phyloP scores from a whole-genome alignment of 1,139 yeast species.

The Blastobotrys apis region DNA sequence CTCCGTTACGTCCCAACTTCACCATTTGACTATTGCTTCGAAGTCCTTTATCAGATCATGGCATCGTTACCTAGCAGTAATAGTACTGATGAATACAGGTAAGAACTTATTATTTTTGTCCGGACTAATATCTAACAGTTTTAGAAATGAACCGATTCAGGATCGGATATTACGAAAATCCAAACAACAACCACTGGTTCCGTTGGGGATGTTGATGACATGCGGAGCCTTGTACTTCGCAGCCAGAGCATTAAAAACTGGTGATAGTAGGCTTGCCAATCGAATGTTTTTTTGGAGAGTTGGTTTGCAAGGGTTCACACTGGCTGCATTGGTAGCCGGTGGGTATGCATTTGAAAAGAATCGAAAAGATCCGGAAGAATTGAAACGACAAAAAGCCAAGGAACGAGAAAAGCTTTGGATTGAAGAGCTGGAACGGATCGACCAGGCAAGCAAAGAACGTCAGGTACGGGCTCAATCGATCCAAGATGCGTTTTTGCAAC shows the following conservation, averaged over 20 bases:
- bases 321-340: slow-evolving; percentile 78
- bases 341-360: slow-evolving; percentile 62
- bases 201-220: slow-evolving; percentile 74
- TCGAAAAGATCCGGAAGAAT: slow-evolving; percentile 57
- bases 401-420: slow-evolving; percentile 84
- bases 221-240: slow-evolving; percentile 78
- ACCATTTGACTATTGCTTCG: too few species aligned
- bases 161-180: slow-evolving; percentile 34
- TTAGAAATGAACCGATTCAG: slow-evolving; percentile 20
- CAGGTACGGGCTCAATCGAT: slow-evolving; percentile 25
- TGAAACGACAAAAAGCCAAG: slow-evolving; percentile 71
- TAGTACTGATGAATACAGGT: not conserved
- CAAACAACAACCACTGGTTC: slow-evolving; percentile 46
- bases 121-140: too few species aligned
- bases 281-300: slow-evolving; percentile 87
- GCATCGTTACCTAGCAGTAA: not conserved
- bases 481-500: slow-evolving; percentile 17
- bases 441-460: slow-evolving; percentile 55
- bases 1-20: too few species aligned
- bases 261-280: slow-evolving; percentile 74
- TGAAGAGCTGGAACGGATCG: slow-evolving; percentile 85
- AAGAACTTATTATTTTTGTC: too few species aligned
- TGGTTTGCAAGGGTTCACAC: slow-evolving; percentile 75
- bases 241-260: slow-evolving; percentile 66
- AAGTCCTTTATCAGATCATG: not conserved